Percentiles rank a stretch among this genome's conserved stretches.
These are phyloP conservation scores for Naematelia encephala DNA, from an alignment of 768 basidiomycete genomes.

Conservation along the genomic window DNA sequence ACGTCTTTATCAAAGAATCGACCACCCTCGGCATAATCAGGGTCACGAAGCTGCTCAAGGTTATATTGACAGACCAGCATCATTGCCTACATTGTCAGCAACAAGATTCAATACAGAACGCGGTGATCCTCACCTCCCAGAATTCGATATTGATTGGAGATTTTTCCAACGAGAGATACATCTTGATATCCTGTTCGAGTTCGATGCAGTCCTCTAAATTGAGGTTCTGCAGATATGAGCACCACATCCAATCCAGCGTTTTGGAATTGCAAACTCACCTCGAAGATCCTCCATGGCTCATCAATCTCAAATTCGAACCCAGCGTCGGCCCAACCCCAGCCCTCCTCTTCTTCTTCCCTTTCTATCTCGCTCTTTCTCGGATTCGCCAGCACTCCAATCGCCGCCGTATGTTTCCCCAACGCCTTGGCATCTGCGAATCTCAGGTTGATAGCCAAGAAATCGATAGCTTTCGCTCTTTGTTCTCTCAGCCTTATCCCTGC, in stretches of 20 bases:
- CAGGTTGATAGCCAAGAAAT: slow-evolving; percentile 92
- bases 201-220: slow-evolving; percentile 84
- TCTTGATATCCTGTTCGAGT: slow-evolving; percentile 88
- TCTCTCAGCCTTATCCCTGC: slow-evolving; percentile 94
- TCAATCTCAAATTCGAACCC: slow-evolving; percentile 97
- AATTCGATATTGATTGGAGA: slow-evolving; percentile 85
- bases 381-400: slow-evolving; percentile 38
- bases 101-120: slow-evolving; percentile 6
- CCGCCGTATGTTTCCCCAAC: slow-evolving; percentile 27
- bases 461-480: slow-evolving; percentile 96
- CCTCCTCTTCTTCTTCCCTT: slow-evolving; percentile 64
- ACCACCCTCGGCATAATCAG: slow-evolving; percentile 46
- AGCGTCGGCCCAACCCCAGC: slow-evolving; percentile 68
- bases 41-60: slow-evolving; percentile 65
- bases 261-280: slow-evolving; percentile 58
- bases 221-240: slow-evolving; percentile 62
- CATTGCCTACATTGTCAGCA: slow-evolving; percentile 67
- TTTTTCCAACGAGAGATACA: slow-evolving; percentile 81
- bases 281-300: slow-evolving; percentile 96
- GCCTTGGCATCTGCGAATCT: slow-evolving; percentile 69
- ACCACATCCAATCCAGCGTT: background rate
- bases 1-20: slow-evolving; percentile 59
- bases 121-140: slow-evolving; percentile 70
- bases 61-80: slow-evolving; percentile 93
- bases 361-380: slow-evolving; percentile 53